phyloP scores from a whole-genome alignment of 129 eudicot species.

The Lactuca sativa region DNA sequence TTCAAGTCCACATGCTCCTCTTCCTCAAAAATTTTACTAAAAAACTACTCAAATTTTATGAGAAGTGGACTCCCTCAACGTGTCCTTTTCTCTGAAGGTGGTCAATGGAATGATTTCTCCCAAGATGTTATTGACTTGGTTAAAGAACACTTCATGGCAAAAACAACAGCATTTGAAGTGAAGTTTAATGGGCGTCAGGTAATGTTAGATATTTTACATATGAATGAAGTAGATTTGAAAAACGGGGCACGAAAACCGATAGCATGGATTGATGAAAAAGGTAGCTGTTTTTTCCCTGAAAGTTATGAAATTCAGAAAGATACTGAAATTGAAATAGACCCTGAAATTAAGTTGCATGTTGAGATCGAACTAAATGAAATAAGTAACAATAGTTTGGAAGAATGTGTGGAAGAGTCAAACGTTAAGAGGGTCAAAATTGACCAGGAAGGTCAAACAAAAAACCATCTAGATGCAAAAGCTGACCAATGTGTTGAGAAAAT shows the following conservation, averaged over 20 bases:
- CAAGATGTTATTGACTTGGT: slow-evolving; percentile 39
- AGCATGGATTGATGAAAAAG: slow-evolving; percentile 68
- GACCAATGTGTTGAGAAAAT: slow-evolving; percentile 31
- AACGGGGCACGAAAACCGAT: slow-evolving; percentile 57
- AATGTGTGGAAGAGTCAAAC: slow-evolving; percentile 56
- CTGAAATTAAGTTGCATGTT: slow-evolving; percentile 57
- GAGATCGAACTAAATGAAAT: slow-evolving; percentile 56
- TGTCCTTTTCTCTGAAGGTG: slow-evolving; percentile 49
- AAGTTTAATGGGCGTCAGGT: slow-evolving; percentile 32
- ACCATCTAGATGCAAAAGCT: slow-evolving; percentile 23
- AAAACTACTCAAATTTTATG: slow-evolving; percentile 50
- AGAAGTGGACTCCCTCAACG: slow-evolving; percentile 49
- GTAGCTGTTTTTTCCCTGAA: slow-evolving; percentile 61
- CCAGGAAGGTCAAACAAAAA: slow-evolving; percentile 14
- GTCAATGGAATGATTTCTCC: slow-evolving; percentile 54
- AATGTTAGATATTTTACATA: slow-evolving; percentile 47
- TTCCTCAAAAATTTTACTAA: slow-evolving; percentile 31
- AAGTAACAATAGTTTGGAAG: slow-evolving; percentile 36
- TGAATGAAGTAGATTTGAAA: slow-evolving; percentile 50
- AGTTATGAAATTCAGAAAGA: slow-evolving; percentile 35
- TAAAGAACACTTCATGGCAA: slow-evolving; percentile 38
- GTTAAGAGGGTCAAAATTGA: slow-evolving; percentile 42
- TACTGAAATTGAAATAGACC: slow-evolving; percentile 23
- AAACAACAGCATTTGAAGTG: slow-evolving; percentile 48
- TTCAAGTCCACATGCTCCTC: slow-evolving; percentile 34